phyloP scores from a whole-genome alignment of 2,329 filamentous ascomycete species.

The Alternaria burnsii region DNA sequence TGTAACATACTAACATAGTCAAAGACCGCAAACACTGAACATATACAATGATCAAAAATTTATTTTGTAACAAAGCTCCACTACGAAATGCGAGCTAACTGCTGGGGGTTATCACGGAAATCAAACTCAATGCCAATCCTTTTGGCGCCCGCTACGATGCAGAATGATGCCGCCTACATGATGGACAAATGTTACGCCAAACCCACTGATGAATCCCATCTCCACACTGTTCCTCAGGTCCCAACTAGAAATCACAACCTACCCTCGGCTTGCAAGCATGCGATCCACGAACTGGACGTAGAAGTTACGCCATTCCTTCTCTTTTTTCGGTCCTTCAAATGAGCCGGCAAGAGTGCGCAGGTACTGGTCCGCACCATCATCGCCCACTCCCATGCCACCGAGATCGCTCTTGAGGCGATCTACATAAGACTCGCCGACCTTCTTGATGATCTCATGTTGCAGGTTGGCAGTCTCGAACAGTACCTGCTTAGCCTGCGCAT shows the following conservation, averaged over 20 bases:
- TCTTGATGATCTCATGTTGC: slow-evolving; percentile 88
- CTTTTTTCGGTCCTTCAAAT: slow-evolving; percentile 48
- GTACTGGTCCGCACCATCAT: slow-evolving; percentile 71
- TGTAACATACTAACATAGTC: not conserved
- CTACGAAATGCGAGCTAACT: slow-evolving; percentile 4
- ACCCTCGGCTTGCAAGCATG: slow-evolving; percentile 33
- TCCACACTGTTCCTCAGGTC: slow-evolving; percentile 10
- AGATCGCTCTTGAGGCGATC: slow-evolving; percentile 73
- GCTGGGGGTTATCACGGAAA: slow-evolving; percentile 31
- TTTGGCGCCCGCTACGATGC: slow-evolving; percentile 30
- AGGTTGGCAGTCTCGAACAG: slow-evolving; percentile 86
- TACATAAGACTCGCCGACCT: slow-evolving; percentile 85
- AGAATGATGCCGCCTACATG: slow-evolving; percentile 18
- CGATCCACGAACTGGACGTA: slow-evolving; percentile 55
- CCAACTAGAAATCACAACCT: slow-evolving; percentile 6
- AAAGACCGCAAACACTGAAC: not conserved
- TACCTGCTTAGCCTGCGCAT: slow-evolving; percentile 88
- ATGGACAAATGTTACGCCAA: slow-evolving; percentile 18
- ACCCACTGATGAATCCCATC: slow-evolving; percentile 12
- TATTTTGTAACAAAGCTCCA: not conserved
- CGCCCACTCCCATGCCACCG: slow-evolving; percentile 69
- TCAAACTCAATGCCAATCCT: slow-evolving; percentile 21
- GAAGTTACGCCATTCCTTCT: slow-evolving; percentile 56
- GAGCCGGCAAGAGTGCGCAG: slow-evolving; percentile 57
- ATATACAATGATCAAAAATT: not conserved